Conservation (phyloP, 345 rosid genomes). For the Iberis pinnata region DNA sequence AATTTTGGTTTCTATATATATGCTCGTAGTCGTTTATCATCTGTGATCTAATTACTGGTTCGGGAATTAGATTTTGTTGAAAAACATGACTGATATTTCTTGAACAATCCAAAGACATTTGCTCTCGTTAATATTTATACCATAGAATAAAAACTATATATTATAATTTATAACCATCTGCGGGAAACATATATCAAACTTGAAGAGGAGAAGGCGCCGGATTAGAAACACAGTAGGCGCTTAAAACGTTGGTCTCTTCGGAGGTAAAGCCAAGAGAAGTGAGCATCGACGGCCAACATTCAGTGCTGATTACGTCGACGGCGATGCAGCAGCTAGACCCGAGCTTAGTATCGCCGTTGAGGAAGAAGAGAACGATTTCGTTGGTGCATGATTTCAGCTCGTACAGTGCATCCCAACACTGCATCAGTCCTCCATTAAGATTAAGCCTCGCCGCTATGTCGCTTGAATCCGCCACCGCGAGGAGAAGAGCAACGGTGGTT, state of each 20-base stretch:
- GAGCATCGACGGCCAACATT: constrained; percentile 83
- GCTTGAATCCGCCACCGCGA: not conserved
- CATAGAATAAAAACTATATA: too few species aligned
- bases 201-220: not conserved
- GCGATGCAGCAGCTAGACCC: constrained; percentile 52
- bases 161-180: too few species aligned
- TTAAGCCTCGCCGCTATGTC: constrained; percentile 29
- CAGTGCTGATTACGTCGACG: constrained; percentile 39
- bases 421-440: constrained; percentile 36
- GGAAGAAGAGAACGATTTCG: constrained; percentile 55
- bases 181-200: too few species aligned
- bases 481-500: too few species aligned
- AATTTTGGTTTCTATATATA: too few species aligned
- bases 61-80: too few species aligned
- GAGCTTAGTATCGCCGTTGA: constrained; percentile 47
- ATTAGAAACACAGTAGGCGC: constrained; percentile 37
- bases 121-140: too few species aligned
- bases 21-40: too few species aligned
- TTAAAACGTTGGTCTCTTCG: constrained; percentile 46
- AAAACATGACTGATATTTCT: too few species aligned
- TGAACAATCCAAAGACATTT: too few species aligned
- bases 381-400: constrained; percentile 61
- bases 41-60: too few species aligned
- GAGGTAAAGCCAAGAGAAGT: constrained; percentile 56
- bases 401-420: constrained; percentile 53